Conservation (phyloP, 768 basidiomycete species). For the Phylloporus scabripes region DNA sequence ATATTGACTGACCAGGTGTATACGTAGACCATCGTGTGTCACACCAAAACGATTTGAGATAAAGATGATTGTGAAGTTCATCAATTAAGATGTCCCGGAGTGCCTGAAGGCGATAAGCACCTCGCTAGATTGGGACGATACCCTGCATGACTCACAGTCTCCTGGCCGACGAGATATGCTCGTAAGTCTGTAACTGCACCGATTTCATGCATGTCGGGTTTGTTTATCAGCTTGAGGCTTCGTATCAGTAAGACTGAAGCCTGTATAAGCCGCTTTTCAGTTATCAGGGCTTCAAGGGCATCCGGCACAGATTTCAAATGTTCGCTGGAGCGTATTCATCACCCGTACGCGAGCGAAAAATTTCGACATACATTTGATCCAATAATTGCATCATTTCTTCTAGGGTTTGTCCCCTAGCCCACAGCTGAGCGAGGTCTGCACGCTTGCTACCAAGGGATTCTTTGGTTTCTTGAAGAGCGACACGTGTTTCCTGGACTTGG, state of each 20-base stretch:
- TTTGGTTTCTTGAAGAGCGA: conserved; percentile 69
- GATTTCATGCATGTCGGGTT: conserved; percentile 88
- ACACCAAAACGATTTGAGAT: conserved; percentile 94
- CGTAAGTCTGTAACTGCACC: conserved; percentile 90
- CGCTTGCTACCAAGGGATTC: conserved; percentile 76
- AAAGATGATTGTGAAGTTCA: conserved; percentile 95
- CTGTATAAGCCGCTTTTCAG: conserved; percentile 88
- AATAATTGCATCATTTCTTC: conserved; percentile 95
- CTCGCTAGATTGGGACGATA: neutral
- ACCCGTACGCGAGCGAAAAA: conserved; percentile 6
- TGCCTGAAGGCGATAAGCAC: conserved; percentile 46
- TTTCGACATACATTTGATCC: conserved; percentile 76
- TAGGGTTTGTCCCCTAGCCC: conserved; percentile 83
- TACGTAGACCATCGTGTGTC: conserved; percentile 90
- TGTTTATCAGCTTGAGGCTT: conserved; percentile 86
- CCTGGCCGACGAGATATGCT: conserved; percentile 79
- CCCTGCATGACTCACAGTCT: conserved; percentile 53
- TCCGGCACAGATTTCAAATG: conserved; percentile 88
- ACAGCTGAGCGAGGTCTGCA: conserved; percentile 85
- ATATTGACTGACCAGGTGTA: conserved; percentile 64
- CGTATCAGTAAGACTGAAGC: conserved; percentile 83
- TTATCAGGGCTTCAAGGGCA: conserved; percentile 86
- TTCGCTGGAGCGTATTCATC: conserved; percentile 51
- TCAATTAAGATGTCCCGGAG: conserved; percentile 90
- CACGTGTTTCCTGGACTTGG: conserved; percentile 67